A percentile compares a stretch with the other conserved stretches of the same genome.
Conservation (phyloP, 331 rosid species). For the Telfairia occidentalis region DNA sequence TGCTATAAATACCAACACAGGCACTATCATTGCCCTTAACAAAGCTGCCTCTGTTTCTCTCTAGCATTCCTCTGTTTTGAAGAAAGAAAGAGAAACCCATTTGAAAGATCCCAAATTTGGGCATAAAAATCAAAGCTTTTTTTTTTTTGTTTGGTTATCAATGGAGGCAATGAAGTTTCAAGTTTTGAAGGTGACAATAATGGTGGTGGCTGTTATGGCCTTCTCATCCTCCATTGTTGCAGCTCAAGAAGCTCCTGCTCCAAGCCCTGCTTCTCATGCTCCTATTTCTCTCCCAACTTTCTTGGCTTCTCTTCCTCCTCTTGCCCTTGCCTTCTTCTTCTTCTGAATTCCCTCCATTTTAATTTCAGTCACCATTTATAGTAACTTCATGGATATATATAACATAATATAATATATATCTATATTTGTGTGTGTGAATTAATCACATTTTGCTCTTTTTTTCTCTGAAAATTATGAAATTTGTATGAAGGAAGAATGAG, state of each 20-base stretch:
- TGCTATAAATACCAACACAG: background rate
- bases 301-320: conserved; percentile 6
- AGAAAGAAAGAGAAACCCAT: background rate
- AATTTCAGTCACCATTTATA: background rate
- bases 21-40: background rate
- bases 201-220: background rate
- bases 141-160: background rate
- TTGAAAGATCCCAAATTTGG: background rate
- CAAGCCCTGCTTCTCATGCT: conserved; percentile 3
- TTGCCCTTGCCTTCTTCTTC: background rate
- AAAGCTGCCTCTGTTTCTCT: background rate
- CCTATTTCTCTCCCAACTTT: background rate
- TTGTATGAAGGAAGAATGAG: background rate
- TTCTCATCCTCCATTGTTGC: background rate
- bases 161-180: background rate
- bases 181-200: background rate
- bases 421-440: background rate
- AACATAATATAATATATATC: background rate
- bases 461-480: background rate
- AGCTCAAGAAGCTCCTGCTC: background rate
- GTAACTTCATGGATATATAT: background rate
- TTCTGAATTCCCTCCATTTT: background rate
- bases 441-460: background rate
- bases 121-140: background rate
- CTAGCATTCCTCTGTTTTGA: no score